Percentiles rank a stretch among this genome's conserved stretches.
phyloP scores from a whole-genome alignment of 1,284 basidiomycete species.

The Spongispora temasekensis region DNA sequence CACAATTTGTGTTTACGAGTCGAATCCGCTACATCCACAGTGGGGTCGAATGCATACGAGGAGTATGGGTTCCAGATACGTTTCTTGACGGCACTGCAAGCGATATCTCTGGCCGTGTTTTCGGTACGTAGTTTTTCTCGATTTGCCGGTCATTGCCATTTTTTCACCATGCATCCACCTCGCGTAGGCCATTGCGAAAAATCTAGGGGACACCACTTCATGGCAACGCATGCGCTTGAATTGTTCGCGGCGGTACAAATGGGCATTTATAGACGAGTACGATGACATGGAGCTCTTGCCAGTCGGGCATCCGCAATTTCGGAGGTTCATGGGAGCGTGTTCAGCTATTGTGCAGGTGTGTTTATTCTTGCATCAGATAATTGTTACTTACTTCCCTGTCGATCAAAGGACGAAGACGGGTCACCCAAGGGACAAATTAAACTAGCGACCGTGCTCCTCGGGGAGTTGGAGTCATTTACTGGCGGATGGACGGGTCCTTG shows the following conservation, averaged over 20 bases:
- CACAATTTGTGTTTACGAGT: too few species aligned
- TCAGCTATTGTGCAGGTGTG: constrained; percentile 38
- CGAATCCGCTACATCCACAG: too few species aligned
- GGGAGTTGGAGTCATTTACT: constrained; percentile 27
- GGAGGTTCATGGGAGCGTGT: constrained; percentile 43
- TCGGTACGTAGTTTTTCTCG: constrained; percentile 36
- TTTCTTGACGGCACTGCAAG: constrained; percentile 56
- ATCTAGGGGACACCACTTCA: constrained; percentile 33
- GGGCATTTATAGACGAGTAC: constrained; percentile 64
- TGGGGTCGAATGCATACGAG: constrained; percentile 40
- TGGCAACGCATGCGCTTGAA: constrained; percentile 46
- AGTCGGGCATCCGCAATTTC: constrained; percentile 47
- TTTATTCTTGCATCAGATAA: not conserved
- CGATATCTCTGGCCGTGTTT: constrained; percentile 50
- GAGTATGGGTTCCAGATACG: constrained; percentile 53
- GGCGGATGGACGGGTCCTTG: constrained; percentile 41
- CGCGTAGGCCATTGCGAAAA: constrained; percentile 36
- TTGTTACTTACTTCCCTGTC: not conserved
- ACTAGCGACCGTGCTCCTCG: constrained; percentile 44
- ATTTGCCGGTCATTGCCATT: not conserved
- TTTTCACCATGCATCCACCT: not conserved
- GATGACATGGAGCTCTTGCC: constrained; percentile 42
- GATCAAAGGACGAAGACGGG: not conserved
- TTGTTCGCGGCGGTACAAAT: constrained; percentile 69
- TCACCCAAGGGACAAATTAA: constrained; percentile 38